A percentile compares a stretch with the other conserved stretches of the same genome.
Conservation (phyloP, 306 rosid genomes). For the Nissolia schottii region DNA sequence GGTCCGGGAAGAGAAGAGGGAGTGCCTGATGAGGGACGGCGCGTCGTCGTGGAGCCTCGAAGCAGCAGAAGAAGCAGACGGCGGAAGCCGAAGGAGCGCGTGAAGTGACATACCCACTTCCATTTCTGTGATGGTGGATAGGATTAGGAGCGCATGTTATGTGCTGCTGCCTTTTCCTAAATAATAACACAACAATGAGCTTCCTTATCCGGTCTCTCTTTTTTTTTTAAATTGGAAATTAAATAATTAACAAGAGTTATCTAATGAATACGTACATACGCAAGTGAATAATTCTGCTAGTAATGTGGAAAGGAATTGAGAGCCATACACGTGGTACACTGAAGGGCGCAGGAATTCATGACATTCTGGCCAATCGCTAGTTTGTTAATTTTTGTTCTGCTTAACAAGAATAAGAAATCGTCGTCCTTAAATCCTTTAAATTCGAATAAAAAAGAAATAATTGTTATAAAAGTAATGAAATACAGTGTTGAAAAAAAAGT, state of each 20-base stretch:
- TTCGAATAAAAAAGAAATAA: no score
- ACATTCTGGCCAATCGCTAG: no score
- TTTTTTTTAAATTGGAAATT: no score
- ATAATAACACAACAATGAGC: background rate
- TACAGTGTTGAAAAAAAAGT: no score
- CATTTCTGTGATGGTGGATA: constrained; percentile 22
- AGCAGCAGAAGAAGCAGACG: constrained; percentile 37
- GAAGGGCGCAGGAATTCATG: background rate
- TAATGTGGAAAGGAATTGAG: no score
- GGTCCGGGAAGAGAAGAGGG: constrained; percentile 37
- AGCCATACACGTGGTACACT: background rate
- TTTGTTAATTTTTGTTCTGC: no score
- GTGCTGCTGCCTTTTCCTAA: background rate
- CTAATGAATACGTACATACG: no score
- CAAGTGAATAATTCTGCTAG: no score
- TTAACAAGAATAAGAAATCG: no score
- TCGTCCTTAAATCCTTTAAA: no score
- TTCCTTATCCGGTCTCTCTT: background rate
- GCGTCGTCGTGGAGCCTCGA: constrained; percentile 45
- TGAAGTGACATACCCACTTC: constrained; percentile 76
- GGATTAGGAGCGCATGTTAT: background rate
- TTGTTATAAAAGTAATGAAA: no score
- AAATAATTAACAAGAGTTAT: no score
- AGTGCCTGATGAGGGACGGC: constrained; percentile 36
- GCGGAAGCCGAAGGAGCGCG: constrained; percentile 59